phyloP scores from a whole-genome alignment of 2,329 filamentous ascomycete species.

The Aspergillus sp. region DNA sequence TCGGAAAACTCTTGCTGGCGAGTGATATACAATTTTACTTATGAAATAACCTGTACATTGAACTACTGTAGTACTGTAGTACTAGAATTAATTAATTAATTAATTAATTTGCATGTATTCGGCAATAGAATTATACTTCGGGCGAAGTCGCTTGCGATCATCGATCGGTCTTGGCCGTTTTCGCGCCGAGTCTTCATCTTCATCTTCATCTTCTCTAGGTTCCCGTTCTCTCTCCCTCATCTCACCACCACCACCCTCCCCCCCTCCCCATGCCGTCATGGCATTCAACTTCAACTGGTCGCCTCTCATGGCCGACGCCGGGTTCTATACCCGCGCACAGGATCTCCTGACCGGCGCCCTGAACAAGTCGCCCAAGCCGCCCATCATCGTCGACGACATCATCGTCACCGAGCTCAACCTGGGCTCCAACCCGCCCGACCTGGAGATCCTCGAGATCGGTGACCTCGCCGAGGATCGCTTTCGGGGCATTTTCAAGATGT shows the following conservation, averaged over 20 bases:
- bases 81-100: no score
- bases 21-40: no score
- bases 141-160: no score
- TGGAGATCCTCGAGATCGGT: slow-evolving; percentile 96
- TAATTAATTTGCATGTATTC: no score
- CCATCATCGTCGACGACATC: slow-evolving; percentile 99
- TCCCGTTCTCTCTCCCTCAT: slow-evolving; percentile 4
- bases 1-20: no score
- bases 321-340: slow-evolving; percentile 79
- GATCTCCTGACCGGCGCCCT: slow-evolving; percentile 90
- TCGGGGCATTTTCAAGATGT: slow-evolving; percentile 98
- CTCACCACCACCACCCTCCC: not conserved
- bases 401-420: slow-evolving; percentile 96
- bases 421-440: slow-evolving; percentile 82
- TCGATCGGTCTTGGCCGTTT: slow-evolving; percentile 6
- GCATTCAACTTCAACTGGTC: slow-evolving; percentile 99
- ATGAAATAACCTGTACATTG: no score
- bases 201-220: slow-evolving; percentile 2
- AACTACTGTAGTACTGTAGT: no score
- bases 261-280: slow-evolving; percentile 46
- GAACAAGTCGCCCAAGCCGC: slow-evolving; percentile 96
- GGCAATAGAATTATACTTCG: no score
- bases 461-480: slow-evolving; percentile 96
- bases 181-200: slow-evolving; percentile 10
- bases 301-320: slow-evolving; percentile 89